A percentile compares a stretch with the other conserved stretches of the same genome.
These are phyloP conservation scores for sweet orange (Citrus sinensis) DNA, from an alignment of 345 rosid species.

Conservation along the genomic window DVS_A1.0 CM039163.1:5172001-5172500, in stretches of 20 bases:
- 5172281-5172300: conserved; percentile 7
- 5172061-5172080: conserved; percentile 15
- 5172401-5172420: conserved; percentile 17
- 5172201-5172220: conserved; percentile 8
- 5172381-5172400: conserved; percentile 18
- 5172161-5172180: conserved; percentile 7
- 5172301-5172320: conserved; percentile 32
- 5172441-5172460: conserved; percentile 5
- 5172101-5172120: conserved; percentile 12
- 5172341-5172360: conserved; percentile 47
- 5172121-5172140: neutral
- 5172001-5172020: neutral
- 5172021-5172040: conserved; percentile 1
- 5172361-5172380: conserved; percentile 20
- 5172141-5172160: neutral
- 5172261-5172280: conserved; percentile 5
- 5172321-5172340: conserved; percentile 35
- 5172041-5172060: conserved; percentile 7
- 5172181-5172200: neutral
- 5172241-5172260: neutral
- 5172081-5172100: conserved; percentile 18
- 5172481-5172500: conserved; percentile 53
- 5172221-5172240: neutral
- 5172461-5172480: conserved; percentile 27
- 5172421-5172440: conserved; percentile 27